Evolutionary conservation across 164 flowering plant genomes (phyloP), one percentile per base, ranked within the genome.

Genomic region (Dillenia suffruticosa): DNA sequence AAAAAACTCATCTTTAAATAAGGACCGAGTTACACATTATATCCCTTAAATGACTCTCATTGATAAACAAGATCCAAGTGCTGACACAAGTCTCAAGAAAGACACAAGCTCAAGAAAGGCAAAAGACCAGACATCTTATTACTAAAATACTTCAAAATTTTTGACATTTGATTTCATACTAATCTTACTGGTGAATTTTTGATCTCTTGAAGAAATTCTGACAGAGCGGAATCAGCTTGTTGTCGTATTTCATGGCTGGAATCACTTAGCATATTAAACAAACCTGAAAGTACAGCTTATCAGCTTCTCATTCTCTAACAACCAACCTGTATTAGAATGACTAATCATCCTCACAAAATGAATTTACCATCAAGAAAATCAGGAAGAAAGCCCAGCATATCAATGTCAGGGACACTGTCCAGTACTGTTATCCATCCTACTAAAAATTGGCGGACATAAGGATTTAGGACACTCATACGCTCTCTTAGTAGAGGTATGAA

Each of bases 361-460:
- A 10, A 32, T 51, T 77, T 84, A 95, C 99, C 99, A 85, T 95
- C 99, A 66, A 94, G 97, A 79, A 94, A 94, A 83, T 94, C 97
- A 53, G 99, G 99, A 75, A 94, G 99, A 68, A 94, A 94, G 59
- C 99, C 99, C 73, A 94, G 82, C 99, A 94, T 91, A 68, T 94
- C 99, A 59, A 94, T 91, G 63, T 91, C 97, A 22, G 99, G 99
- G 72, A 91, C 97, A 76, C 99, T 89, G 70, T 94, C 99, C 73
- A 94, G 69, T 11, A 94, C 99, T 60, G 99, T 94, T 62, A 94
- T 91, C 99, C 99, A 94, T 74, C 99, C 99, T 32, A 94, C 96
- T 80, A 94, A 80, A 81, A 94, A 94, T 65, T 94, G 97, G 52
- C 99, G 96, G 46, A 91, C 97, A 76, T 78, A 86, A 51, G 97